These are phyloP conservation scores for Berberis thunbergii DNA, from an alignment of 164 flowering plant species.

Conservation along the genomic window DNA sequence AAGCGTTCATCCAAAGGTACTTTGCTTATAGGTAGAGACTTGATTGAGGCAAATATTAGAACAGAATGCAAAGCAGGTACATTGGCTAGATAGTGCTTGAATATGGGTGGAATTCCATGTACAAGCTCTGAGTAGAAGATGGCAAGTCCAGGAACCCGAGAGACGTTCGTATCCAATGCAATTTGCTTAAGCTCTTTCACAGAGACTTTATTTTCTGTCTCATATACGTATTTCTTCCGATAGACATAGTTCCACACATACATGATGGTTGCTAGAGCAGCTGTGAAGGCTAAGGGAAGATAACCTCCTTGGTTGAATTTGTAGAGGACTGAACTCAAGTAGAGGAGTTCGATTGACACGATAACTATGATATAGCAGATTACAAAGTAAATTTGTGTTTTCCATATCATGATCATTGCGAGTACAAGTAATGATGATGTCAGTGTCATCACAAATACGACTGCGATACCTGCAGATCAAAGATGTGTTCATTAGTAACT, in stretches of 20 bases:
- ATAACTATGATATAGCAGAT: conserved; percentile 33
- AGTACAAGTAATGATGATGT: conserved; percentile 17
- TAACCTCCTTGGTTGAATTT: conserved; percentile 74
- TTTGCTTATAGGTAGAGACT: conserved; percentile 16
- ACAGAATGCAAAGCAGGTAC: no score
- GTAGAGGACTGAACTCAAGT: conserved; percentile 62
- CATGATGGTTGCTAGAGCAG: conserved; percentile 44
- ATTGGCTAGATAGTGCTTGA: conserved; percentile 17
- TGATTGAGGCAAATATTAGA: conserved; percentile 18
- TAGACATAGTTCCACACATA: conserved; percentile 21
- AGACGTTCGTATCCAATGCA: not conserved
- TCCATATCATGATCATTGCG: conserved; percentile 81
- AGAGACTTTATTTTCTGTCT: conserved; percentile 17
- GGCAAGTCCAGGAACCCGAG: conserved; percentile 20
- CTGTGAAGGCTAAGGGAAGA: conserved; percentile 51
- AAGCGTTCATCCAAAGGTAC: conserved; percentile 20
- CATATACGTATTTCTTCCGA: conserved; percentile 11
- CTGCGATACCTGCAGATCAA: not conserved
- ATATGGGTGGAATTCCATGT: conserved; percentile 28
- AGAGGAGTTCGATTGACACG: conserved; percentile 34
- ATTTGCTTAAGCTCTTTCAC: conserved; percentile 5
- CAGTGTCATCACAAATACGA: not conserved
- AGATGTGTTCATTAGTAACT: no score
- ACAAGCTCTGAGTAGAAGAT: conserved; percentile 26
- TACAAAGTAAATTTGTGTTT: conserved; percentile 39